Percentiles rank a stretch among this genome's conserved stretches.
These are phyloP conservation scores for Wickerhamomyces kurtzmanii DNA, from an alignment of 805 yeast species.

Conservation along the genomic window DNA sequence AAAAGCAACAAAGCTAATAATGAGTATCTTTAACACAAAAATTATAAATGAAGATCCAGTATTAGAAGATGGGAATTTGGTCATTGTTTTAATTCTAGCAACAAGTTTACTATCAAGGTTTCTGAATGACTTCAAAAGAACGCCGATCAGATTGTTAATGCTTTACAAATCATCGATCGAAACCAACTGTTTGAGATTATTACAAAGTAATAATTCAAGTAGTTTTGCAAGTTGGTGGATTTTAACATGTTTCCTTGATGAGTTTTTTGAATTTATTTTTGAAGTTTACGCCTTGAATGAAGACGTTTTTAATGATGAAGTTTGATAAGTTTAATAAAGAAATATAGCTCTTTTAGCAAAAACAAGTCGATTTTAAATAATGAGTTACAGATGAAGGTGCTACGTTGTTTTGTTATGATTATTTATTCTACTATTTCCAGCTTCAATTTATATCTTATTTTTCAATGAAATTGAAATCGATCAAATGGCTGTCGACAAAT, in stretches of 20 bases:
- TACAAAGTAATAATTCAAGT: no score
- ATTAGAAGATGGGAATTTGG: neutral
- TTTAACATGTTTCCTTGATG: conserved; percentile 11
- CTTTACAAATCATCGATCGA: conserved; percentile 1
- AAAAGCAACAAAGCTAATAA: no score
- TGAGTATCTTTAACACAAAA: no score
- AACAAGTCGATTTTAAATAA: neutral
- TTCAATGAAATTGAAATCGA: neutral
- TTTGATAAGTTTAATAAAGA: conserved; percentile 1
- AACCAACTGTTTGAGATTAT: no score
- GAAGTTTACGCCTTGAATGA: neutral
- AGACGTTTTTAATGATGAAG: neutral
- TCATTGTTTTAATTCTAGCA: neutral
- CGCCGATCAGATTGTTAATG: conserved; percentile 8
- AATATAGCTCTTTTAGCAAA: neutral
- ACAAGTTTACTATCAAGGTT: conserved; percentile 2
- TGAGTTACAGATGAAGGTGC: neutral
- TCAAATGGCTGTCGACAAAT: neutral
- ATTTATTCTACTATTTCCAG: neutral
- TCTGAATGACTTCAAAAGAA: conserved; percentile 8
- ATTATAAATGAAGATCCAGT: no score
- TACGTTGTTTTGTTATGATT: neutral
- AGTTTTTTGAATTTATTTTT: conserved; percentile 3
- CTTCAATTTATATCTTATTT: neutral
- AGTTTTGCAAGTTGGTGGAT: conserved; percentile 13